A percentile compares a stretch with the other conserved stretches of the same genome.
phyloP scores from a whole-genome alignment of 2,329 filamentous ascomycete species.

The Penicillium sp. region DNA sequence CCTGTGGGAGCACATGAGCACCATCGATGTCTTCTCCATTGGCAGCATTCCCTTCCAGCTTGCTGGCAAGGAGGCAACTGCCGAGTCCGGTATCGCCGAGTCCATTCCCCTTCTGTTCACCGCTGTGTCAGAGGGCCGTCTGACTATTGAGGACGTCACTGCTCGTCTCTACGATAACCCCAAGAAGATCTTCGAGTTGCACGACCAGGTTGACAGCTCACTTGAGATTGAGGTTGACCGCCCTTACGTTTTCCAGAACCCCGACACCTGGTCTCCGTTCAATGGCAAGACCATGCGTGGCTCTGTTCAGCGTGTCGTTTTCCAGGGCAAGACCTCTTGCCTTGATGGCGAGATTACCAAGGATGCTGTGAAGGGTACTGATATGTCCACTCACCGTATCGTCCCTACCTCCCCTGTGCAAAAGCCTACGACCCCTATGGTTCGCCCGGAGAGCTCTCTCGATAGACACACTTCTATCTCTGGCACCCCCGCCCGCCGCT shows the following conservation, averaged over 20 bases:
- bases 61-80: slow-evolving; percentile 58
- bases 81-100: slow-evolving; percentile 68
- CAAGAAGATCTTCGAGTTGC: slow-evolving; percentile 77
- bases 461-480: slow-evolving; percentile 41
- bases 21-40: slow-evolving; percentile 76
- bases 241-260: slow-evolving; percentile 58
- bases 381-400: slow-evolving; percentile 69
- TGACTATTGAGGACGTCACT: slow-evolving; percentile 73
- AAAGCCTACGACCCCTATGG: slow-evolving; percentile 49
- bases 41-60: slow-evolving; percentile 77
- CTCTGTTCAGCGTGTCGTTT: slow-evolving; percentile 71
- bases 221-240: slow-evolving; percentile 76
- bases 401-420: slow-evolving; percentile 56
- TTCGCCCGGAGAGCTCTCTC: slow-evolving; percentile 38
- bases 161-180: slow-evolving; percentile 72
- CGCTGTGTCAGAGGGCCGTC: slow-evolving; percentile 69
- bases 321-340: slow-evolving; percentile 71
- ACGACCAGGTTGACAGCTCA: slow-evolving; percentile 71
- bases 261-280: slow-evolving; percentile 67
- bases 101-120: slow-evolving; percentile 72
- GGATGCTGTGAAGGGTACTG: slow-evolving; percentile 62
- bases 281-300: slow-evolving; percentile 67
- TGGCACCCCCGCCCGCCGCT: slow-evolving; percentile 38
- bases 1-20: slow-evolving; percentile 70
- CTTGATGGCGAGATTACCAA: slow-evolving; percentile 65